These are phyloP conservation scores for Aspergillus affinis DNA, from an alignment of 495 filamentous ascomycete species.

Conservation along the genomic window DNA sequence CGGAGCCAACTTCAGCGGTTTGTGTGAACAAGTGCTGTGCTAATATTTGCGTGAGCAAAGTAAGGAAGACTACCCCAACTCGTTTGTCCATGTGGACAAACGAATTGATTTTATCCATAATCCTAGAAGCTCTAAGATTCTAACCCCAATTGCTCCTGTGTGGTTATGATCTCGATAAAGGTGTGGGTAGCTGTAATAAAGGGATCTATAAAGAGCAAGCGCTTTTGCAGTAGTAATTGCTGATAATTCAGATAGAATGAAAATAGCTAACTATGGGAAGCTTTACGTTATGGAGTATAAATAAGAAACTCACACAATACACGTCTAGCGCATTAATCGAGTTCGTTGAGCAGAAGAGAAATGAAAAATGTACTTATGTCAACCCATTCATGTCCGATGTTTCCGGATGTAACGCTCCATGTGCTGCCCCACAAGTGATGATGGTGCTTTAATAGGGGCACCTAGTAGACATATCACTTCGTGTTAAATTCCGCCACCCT, in stretches of 20 bases:
- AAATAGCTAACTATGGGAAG: slow-evolving; percentile 1
- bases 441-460: too few relatives aligned
- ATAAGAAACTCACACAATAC: not conserved
- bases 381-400: not conserved
- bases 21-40: slow-evolving; percentile 3
- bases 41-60: slow-evolving; percentile 1
- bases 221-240: not conserved
- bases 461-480: too few relatives aligned
- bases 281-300: not conserved
- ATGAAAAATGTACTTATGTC: not conserved
- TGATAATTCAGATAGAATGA: slow-evolving; percentile 1
- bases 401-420: too few relatives aligned
- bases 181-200: not conserved
- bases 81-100: not conserved
- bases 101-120: not conserved
- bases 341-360: not conserved
- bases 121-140: not conserved
- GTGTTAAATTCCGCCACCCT: too few relatives aligned
- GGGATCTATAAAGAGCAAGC: not conserved
- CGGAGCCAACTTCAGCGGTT: not conserved
- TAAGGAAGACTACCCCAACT: not conserved
- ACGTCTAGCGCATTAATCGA: not conserved
- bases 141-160: not conserved
- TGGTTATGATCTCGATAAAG: not conserved
- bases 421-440: too few relatives aligned